phyloP scores from a whole-genome alignment of 2,329 filamentous ascomycete species.

The Metarhizium brunneum region DNA sequence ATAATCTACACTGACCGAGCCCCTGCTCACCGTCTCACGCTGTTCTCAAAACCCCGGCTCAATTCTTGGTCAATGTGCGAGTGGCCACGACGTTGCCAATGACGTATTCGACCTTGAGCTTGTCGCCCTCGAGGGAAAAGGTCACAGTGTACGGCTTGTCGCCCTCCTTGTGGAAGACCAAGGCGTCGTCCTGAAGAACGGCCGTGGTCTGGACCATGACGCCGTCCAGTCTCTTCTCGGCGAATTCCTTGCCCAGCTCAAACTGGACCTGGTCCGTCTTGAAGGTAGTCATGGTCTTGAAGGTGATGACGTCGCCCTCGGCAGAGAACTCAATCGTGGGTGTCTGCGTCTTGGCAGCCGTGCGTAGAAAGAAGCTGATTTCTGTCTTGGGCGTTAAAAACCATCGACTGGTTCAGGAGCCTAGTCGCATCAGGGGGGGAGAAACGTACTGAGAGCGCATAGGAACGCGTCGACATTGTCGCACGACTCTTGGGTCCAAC shows the following conservation, averaged over 20 bases:
- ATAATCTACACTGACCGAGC: no score
- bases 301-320: background rate
- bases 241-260: slow-evolving; percentile 1
- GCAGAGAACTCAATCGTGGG: background rate
- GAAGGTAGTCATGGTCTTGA: slow-evolving; percentile 1
- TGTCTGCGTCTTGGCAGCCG: slow-evolving; percentile 1
- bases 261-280: slow-evolving; percentile 1
- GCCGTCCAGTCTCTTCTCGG: background rate
- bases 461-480: slow-evolving; percentile 2
- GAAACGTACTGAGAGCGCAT: background rate
- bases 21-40: no score
- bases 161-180: background rate
- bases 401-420: background rate
- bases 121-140: background rate
- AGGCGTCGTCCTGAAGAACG: background rate
- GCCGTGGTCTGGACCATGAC: background rate
- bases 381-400: background rate
- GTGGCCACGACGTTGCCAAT: background rate
- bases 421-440: background rate
- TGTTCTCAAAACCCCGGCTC: background rate
- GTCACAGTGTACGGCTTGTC: background rate
- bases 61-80: background rate
- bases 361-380: background rate
- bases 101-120: background rate
- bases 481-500: slow-evolving; percentile 2